Evolutionary conservation across 306 rosid species (phyloP), one percentile per base, ranked within the genome.

Genomic region (Quillaja saponaria): DNA sequence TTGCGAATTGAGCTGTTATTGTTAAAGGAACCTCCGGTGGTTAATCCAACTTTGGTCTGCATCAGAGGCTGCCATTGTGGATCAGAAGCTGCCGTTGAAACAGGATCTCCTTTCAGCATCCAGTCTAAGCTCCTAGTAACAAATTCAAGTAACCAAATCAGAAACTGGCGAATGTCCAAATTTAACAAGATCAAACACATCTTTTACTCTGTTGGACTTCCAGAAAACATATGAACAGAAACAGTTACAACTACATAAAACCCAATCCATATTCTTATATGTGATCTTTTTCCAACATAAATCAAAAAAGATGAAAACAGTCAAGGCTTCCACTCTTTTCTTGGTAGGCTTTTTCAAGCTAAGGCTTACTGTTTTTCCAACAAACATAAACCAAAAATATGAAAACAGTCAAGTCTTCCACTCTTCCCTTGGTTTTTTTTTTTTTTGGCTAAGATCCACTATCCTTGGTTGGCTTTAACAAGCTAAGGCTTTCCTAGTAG

Each of bases 121-220:
- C 95, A 85, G 21, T 79, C 90, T 79, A 83, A 74, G 41, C 79
- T 71, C 82, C 95, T 88, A 57, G 13, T 20, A 11, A 54, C 48
- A 56, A 33, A 58, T 37, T 20, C 53, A 58, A 57, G 21, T 31
- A 18, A 73, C 55, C 54, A 69, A 55, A 69, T 69, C 37, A 66
- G 31, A 10, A 67, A 55, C 46, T 55, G 6, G 13, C 4, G 4
- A 39, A 0, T 44, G 28, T 3, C 45, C 41, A 50, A 38, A 13
- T 51, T 15, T 63, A 15, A 53, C 55, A 66, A 13, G 6, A 37
- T 12, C 39, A 35, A 6, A 31, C 40, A 37, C 7, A 37, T 37
- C 6, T 5, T 37, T 37, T 5, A 37, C 6, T 10, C n/a, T n/a
- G n/a, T 37, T 37, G 40, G 40, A 6, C 6, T 37, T 10, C 10